Evolutionary conservation across 805 yeast species (phyloP).

Genomic region (Saturnispora besseyi): DNA sequence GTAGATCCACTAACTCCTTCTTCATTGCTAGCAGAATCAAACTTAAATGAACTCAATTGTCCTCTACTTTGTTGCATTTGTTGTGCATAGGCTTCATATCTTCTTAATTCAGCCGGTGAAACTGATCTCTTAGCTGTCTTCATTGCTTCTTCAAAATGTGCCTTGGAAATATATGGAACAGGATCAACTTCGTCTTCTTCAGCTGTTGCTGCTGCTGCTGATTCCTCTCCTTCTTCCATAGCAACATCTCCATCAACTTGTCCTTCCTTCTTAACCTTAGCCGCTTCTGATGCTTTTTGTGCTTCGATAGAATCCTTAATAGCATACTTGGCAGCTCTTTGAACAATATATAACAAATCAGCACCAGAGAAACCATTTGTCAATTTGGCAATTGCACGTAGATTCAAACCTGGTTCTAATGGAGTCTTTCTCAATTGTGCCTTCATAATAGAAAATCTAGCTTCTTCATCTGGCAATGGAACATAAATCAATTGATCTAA

Average conservation of each 20-base stretch:
- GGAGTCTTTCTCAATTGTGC: slow-evolving; percentile 99
- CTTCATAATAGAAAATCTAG: slow-evolving; percentile 82
- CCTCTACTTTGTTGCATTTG: slow-evolving; percentile 96
- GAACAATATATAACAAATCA: slow-evolving; percentile 92
- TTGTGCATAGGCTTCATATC: slow-evolving; percentile 97
- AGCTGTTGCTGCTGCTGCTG: background rate
- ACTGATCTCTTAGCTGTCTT: slow-evolving; percentile 98
- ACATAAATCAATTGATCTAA: slow-evolving; percentile 97
- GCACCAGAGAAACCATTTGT: slow-evolving; percentile 99
- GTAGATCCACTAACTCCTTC: slow-evolving; percentile 19
- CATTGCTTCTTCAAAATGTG: slow-evolving; percentile 98
- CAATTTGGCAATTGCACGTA: slow-evolving; percentile 79
- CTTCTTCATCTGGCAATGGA: slow-evolving; percentile 94
- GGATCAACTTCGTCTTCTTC: slow-evolving; percentile 75
- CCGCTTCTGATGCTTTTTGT: slow-evolving; percentile 37
- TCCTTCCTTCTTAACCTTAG: slow-evolving; percentile 35
- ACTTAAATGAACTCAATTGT: slow-evolving; percentile 82
- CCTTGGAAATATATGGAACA: slow-evolving; percentile 89
- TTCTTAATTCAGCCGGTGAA: slow-evolving; percentile 92
- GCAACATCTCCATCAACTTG: slow-evolving; percentile 31
- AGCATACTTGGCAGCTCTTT: slow-evolving; percentile 98
- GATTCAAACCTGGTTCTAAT: slow-evolving; percentile 90
- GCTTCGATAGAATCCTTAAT: slow-evolving; percentile 97
- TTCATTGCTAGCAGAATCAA: slow-evolving; percentile 38
- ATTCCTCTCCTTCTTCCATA: slow-evolving; percentile 30